Evolutionary conservation across 345 rosid species (phyloP).

Genomic region (Eucalyptus albens): DNA sequence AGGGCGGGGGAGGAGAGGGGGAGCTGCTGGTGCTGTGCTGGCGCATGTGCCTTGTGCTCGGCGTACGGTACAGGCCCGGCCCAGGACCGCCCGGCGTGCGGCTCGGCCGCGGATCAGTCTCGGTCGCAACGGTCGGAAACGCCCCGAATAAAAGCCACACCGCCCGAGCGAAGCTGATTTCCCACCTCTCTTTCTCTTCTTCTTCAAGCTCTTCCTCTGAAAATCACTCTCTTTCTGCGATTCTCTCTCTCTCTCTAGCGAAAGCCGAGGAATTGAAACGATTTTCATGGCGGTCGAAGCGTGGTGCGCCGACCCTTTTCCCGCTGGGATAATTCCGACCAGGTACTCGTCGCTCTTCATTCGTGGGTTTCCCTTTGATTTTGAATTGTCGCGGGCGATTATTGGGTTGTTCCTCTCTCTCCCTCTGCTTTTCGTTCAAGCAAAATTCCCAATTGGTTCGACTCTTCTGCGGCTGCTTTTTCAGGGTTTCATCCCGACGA

Average conservation of each 20-base stretch:
- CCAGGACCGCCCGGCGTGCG: not conserved
- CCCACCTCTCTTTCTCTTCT: not conserved
- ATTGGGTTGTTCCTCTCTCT: not conserved
- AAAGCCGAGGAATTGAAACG: not conserved
- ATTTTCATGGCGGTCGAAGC: not conserved
- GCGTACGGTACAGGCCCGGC: not conserved
- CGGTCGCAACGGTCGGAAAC: slow-evolving; percentile 7
- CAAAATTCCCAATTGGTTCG: not conserved
- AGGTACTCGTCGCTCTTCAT: not conserved
- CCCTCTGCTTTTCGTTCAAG: not conserved
- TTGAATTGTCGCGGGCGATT: not conserved
- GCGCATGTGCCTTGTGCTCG: slow-evolving; percentile 58
- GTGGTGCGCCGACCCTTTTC: not conserved
- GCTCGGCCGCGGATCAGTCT: slow-evolving; percentile 35
- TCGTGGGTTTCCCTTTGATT: not conserved
- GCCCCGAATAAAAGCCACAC: not conserved
- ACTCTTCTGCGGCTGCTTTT: not conserved
- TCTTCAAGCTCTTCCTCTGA: not conserved
- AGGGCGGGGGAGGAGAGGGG: slow-evolving; percentile 48
- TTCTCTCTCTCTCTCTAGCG: not conserved
- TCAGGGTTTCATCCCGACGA: not conserved
- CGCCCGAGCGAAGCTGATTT: not conserved
- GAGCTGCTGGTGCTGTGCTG: slow-evolving; percentile 61
- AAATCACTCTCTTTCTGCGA: not conserved
- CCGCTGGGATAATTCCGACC: not conserved